Evolutionary conservation across 129 eudicot genomes (phyloP), one percentile per base, ranked within the genome.

Genomic region (Escallonia herrerae): DNA sequence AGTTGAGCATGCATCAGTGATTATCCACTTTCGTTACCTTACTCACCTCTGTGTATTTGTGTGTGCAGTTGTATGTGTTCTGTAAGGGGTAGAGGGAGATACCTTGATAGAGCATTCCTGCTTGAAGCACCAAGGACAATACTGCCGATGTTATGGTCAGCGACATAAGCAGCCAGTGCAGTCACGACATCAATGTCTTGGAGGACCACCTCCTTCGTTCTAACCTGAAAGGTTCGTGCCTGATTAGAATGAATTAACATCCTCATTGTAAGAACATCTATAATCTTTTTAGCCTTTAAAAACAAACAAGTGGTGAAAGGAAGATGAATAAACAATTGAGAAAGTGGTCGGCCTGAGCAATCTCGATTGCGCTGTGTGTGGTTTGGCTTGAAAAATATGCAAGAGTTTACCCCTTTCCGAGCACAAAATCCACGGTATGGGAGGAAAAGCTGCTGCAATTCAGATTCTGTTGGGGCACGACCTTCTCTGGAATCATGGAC

Each of bases 341-440:
- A 22, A 22, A 22, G 33, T 22, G 33, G 33, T 22, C 33, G 33
- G 33, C 33, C 33, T 22, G 1, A 22, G 33, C 0, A 22, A 22
- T 22, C 33, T 22, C 33, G 33, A 22, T 22, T 22, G 33, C 33
- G 1, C 33, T 1, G 33, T 22, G 33, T 22, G 33, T 22, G 33
- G 33, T 22, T 22, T 22, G 33, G 33, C 33, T 22, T 0, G 33
- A 22, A 22, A 0, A 22, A 22, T 22, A 53, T 11, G 15, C 14
- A 53, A 53, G 58, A 3, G 42, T 45, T 55, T 87, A 87, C 95
- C 95, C 91, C 91, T 79, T 81, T 84, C 40, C 90, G 86, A 68
- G 91, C 91, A 67, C 87, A 87, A 66, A 73, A 76, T 61, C 86
- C 82, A 33, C 91, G 86, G 50, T 74, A 81, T 2, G 85, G 82